Percentiles rank a stretch among this genome's conserved stretches.
phyloP scores from a whole-genome alignment of 352 stramenopile genomes.

The Phytopythium aichiense region DNA sequence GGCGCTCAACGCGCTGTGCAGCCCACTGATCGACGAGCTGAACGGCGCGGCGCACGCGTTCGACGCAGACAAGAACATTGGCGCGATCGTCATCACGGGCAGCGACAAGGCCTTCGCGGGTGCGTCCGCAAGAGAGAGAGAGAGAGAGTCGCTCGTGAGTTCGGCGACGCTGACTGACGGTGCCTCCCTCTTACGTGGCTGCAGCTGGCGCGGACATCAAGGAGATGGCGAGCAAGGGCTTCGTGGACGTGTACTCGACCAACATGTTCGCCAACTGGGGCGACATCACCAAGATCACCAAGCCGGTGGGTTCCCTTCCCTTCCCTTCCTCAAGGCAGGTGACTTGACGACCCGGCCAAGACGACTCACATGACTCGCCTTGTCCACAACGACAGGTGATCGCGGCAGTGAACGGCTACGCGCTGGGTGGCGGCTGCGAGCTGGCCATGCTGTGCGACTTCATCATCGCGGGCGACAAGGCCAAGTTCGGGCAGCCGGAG shows the following conservation, averaged over 20 bases:
- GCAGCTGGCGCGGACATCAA: constrained; percentile 94
- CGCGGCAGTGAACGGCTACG: constrained; percentile 98
- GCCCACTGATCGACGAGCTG: constrained; percentile 93
- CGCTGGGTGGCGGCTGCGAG: constrained; percentile 97
- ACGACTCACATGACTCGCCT: neutral
- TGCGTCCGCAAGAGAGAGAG: constrained; percentile 8
- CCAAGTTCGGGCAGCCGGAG: constrained; percentile 98
- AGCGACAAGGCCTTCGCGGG: constrained; percentile 95
- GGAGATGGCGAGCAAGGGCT: constrained; percentile 94
- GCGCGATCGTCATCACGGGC: constrained; percentile 96
- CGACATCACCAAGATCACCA: constrained; percentile 92
- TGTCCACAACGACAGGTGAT: constrained; percentile 53
- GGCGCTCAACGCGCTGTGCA: constrained; percentile 97
- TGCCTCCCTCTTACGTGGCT: neutral
- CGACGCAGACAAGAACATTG: constrained; percentile 91
- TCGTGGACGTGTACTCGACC: constrained; percentile 90
- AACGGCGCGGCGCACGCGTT: constrained; percentile 92
- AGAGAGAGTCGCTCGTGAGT: neutral
- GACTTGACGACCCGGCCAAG: too few species aligned
- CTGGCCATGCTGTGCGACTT: constrained; percentile 99
- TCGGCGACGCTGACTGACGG: neutral
- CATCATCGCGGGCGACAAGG: constrained; percentile 94
- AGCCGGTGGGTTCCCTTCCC: constrained; percentile 53
- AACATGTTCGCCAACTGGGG: constrained; percentile 98
- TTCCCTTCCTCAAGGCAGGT: too few species aligned